Base-by-base conservation (phyloP, 192 early-diverging fungal genomes). In the Entrophospora sp. region DNA sequence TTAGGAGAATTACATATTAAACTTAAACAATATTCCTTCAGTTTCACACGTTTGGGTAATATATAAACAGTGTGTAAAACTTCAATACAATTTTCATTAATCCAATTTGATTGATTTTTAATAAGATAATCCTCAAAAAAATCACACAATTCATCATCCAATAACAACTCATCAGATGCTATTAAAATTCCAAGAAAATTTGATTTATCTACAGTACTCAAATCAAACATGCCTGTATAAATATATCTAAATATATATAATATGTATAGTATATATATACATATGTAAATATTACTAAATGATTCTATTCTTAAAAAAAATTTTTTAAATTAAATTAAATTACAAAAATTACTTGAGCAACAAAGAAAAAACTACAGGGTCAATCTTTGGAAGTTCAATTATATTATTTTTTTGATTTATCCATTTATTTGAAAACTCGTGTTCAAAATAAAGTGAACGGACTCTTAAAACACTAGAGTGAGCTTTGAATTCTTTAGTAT, bases 351-450 rank as follows among this genome's bases (percentile, higher is more conserved):
- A 61, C 25, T 30, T 65, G 7, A 65, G 25, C 10, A 65, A 53
- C 3, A 65, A n/a, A 53, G 52, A 46, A 48, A 65, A 65, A 14
- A 65, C 45, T 16, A 13, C 20, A 10, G 64, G 49, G 12, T 12
- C 16, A 51, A 65, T 55, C 30, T 65, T 65, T 12, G 64, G 49
- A 65, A 65, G 53, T 7, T 28, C 36, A 14, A 55, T 53, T n/a
- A 27, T 38, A 24, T 55, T 42, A 28, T 43, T 43, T 20, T 65
- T 49, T 6, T 31, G 24, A 24, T 55, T 65, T 1, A 22, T 25
- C 64, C 64, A 65, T 40, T 65, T 49, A 0, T 6, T 35, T 40
- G 64, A 65, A 18, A 65, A 55, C 3, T 46, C 64, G 13, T 10
- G 13, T 42, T 27, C 24, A 36, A 65, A 65, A 42, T 65, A 65